Evolutionary conservation across 192 early-diverging fungal genomes (phyloP), one percentile per base, ranked within the genome.

Genomic region (Coemansia umbellata): DNA sequence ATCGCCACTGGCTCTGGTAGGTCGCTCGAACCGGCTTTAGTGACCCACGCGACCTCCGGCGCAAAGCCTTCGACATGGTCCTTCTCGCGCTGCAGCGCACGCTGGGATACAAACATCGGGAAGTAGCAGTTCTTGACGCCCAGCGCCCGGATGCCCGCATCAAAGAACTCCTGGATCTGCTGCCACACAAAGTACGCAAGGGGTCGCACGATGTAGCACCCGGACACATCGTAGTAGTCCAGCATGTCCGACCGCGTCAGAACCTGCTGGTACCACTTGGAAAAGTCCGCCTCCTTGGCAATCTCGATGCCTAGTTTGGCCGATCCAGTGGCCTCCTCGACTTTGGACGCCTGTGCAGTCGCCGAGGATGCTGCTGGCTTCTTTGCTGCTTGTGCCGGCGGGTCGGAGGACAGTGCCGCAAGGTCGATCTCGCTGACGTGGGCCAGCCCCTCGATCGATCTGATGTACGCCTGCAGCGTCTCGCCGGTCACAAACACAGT

Each of bases 31-130:
- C 97, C 97, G 41, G 97, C 97, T 63, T 82, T 91, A 21, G 97
- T 99, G 23, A 99, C 97, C 97, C 97, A 99, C 11, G 97, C 97
- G n/a, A 99, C 97, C 72, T 99, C 97, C 24, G 97, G 94, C 37
- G 95, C 91, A 74, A 99, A 99, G 19, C 97, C 97, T 63, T 99
- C 97, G 49, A 99, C 86, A 78, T 99, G 97, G 55, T 97, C 94
- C 86, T 99, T 99, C 69, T 99, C 97, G 54, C 82, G 82, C 58
- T 99, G 87, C 59, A 99, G 81, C 37, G 86, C 86, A 55, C 82
- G 75, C 53, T 79, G 77, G 14, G 93, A 87, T 11, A 99, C 92
- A 77, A 99, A 99, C 95, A 99, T 99, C 45, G 97, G 97, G 85
- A 99, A 99, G 79, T 97, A 99, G 66, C 88, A 87, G 75, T 98